Evolutionary conservation across 2,329 filamentous ascomycete genomes (phyloP), one percentile per base, ranked within the genome.

Genomic region (Colletotrichum falcatum): DNA sequence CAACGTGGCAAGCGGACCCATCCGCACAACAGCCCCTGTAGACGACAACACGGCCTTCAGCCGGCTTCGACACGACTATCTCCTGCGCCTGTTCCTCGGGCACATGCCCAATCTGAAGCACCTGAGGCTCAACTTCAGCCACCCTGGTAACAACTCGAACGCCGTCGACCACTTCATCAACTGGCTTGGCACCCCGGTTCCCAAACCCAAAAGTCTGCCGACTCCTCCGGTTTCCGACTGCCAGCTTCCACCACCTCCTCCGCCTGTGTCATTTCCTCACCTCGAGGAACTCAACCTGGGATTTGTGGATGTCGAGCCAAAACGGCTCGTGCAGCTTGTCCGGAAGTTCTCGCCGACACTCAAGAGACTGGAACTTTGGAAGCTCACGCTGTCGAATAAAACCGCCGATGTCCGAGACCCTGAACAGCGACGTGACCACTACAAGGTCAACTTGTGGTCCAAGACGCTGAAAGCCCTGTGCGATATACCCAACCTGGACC

Each of bases 61-160:
- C 26, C 28, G 39, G 8, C 49, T 37, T 11, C 62, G 65, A 23
- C 46, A 63, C n/a, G 53, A 65, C 74, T 42, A 74, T 71, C 58
- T 74, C 46, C 70, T 82, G 1, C 73, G 77, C 14, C 73, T 72
- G 20, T 87, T 88, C 59, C 76, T 88, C 6, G 74, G 75, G 1
- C 76, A 76, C 35, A 76, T 81, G 1, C 70, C 77, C 4, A 85
- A 85, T 23, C 70, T 91, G 7, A 81, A 81, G 37, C 84, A 88
- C 73, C 79, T 91, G 6, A 83, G 88, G 3, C 75, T 90, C 53
- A 90, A 90, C 73, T 85, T 87, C 37, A 72, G 74, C 16, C 12
- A 42, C 9, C 67, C 61, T n/a, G 60, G 67, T 0, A 59, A 72
- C 20, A 60, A 39, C 9, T 28, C 67, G 0, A 23, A 65, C 20